These are phyloP conservation scores for Colletotrichum sublineola DNA, from an alignment of 2,329 filamentous ascomycete genomes.

Conservation along the genomic window DNA sequence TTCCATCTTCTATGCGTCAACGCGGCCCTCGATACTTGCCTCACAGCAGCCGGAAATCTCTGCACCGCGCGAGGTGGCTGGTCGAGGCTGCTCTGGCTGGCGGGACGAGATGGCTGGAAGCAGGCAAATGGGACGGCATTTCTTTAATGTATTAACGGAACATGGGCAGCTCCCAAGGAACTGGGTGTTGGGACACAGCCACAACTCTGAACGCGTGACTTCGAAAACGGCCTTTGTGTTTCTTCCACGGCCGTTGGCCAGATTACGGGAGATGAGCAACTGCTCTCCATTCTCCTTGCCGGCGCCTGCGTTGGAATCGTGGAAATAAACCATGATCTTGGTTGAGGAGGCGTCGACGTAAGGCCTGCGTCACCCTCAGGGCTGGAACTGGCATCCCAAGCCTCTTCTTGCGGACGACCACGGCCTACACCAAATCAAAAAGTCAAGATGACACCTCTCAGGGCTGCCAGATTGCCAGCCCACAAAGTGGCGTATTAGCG, in stretches of 20 bases:
- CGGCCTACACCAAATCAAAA: constrained; percentile 15
- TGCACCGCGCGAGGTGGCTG: constrained; percentile 33
- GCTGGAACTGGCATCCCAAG: constrained; percentile 12
- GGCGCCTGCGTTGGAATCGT: background rate
- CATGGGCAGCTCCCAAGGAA: constrained; percentile 17
- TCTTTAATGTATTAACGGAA: constrained; percentile 15
- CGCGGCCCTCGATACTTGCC: constrained; percentile 4
- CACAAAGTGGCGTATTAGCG: constrained; percentile 17
- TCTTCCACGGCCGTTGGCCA: background rate
- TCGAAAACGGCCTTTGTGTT: background rate
- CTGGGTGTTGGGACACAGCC: constrained; percentile 20
- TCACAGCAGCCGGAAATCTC: background rate
- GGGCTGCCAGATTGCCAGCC: constrained; percentile 33
- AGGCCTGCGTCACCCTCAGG: constrained; percentile 26
- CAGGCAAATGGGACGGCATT: background rate
- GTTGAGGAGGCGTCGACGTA: constrained; percentile 12
- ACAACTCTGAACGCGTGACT: constrained; percentile 1
- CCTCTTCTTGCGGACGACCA: constrained; percentile 21
- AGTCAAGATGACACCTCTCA: constrained; percentile 38
- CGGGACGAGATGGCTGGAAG: constrained; percentile 22
- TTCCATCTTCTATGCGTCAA: constrained; percentile 10
- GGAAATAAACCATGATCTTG: constrained; percentile 25
- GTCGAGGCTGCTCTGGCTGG: background rate
- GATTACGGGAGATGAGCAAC: constrained; percentile 13
- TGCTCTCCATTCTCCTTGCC: background rate